Base-by-base conservation (phyloP, 2,329 filamentous ascomycete genomes). In the Boeremia lycopersici region DNA sequence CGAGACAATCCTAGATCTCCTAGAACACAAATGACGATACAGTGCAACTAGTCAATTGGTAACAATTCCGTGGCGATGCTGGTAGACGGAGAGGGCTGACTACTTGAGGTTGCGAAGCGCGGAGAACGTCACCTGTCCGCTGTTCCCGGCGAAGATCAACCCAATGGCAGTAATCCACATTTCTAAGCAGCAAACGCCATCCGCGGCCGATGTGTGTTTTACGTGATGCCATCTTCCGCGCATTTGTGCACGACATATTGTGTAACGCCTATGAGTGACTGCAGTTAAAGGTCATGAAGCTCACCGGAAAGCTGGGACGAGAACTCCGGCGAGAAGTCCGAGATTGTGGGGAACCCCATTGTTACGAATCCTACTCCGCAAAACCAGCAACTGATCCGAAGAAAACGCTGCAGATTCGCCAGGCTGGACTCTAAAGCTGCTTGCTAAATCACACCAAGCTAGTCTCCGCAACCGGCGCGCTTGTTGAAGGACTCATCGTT, bases 401-500 rank as follows among this genome's bases (percentile, higher is more conserved):
- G 23, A 40, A 36, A 36, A 8, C 17, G 15, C 31, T 43, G 30
- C 43, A 44, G 7, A 39, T 39, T 31, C 44, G 38, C 31, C 12
- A 48, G 12, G 34, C 40, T 35, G 12, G 12, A 26, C 2, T 40
- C 12, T 19, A 17, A 38, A 34, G 46, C 36, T 29, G 41, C 10
- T 5, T 15, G 36, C 30, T 31, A 38, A 23, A 38, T 55, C 42
- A 23, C 3, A 44, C 41, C 19, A 4, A 46, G 51, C 48, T 66
- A 64, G 63, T 30, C 38, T 66, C 63, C 63, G 62, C 63, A 60
- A 60, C 62, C 63, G 62, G 59, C 39, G 60, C 35, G 39, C 48
- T 58, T 52, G 41, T 13, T 36, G 29, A 47, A 13, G 25, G 29
- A 29, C 26, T 42, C 46, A 34, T 50, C 31, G 30, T 31, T 35